Conservation (phyloP, 2,329 filamentous ascomycete species). For the Daldinia sp. region DNA sequence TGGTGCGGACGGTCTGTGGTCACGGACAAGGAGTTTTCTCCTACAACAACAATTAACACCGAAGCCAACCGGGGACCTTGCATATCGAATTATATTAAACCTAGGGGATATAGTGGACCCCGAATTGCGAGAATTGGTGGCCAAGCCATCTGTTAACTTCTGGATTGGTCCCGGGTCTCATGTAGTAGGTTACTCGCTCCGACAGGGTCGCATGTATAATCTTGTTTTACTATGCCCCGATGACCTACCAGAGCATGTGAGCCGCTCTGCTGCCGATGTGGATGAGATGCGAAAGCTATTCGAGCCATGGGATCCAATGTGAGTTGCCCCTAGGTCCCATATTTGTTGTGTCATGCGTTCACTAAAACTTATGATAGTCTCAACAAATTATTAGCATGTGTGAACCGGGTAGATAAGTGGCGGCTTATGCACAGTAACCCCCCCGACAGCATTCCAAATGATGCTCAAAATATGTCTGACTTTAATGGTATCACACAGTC, state of each 20-base stretch:
- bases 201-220: constrained; percentile 55
- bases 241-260: constrained; percentile 49
- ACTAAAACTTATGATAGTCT: neutral
- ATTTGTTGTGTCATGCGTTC: neutral
- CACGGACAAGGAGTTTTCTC: constrained; percentile 51
- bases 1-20: neutral
- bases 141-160: constrained; percentile 59
- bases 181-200: constrained; percentile 57
- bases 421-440: constrained; percentile 36
- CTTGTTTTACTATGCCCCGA: constrained; percentile 57
- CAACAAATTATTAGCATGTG: constrained; percentile 30
- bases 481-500: constrained; percentile 5
- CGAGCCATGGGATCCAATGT: constrained; percentile 36
- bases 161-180: constrained; percentile 63
- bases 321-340: neutral
- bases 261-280: constrained; percentile 31
- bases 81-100: constrained; percentile 61
- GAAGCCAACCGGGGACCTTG: constrained; percentile 62
- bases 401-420: constrained; percentile 37
- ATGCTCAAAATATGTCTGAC: constrained; percentile 6
- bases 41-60: constrained; percentile 55
- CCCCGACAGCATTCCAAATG: neutral
- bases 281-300: constrained; percentile 39
- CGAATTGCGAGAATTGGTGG: constrained; percentile 54
- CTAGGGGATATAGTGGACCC: constrained; percentile 57